A percentile compares a stretch with the other conserved stretches of the same genome.
These are phyloP conservation scores for Gracilariopsis chorda DNA, from an alignment of 23 red algal genomes.

Conservation along the genomic window DNA sequence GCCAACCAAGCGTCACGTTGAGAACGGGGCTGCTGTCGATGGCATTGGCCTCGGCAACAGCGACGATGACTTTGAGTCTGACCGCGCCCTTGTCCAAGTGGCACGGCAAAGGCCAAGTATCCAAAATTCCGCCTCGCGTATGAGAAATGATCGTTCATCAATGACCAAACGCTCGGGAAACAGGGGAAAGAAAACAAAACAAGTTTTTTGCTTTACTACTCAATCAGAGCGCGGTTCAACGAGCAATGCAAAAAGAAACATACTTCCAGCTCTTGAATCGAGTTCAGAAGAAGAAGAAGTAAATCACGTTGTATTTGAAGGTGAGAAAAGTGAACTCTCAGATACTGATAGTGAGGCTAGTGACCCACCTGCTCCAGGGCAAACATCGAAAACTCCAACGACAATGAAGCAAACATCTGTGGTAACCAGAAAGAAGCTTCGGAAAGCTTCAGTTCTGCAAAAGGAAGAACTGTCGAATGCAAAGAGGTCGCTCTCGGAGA, in stretches of 20 bases:
- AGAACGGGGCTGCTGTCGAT: background rate
- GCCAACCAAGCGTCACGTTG: background rate
- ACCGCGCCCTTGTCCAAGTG: background rate
- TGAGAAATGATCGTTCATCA: background rate
- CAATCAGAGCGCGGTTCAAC: background rate
- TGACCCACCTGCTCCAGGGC: too few relatives aligned
- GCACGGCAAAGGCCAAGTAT: background rate
- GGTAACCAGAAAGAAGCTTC: too few relatives aligned
- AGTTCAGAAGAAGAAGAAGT: slow-evolving; percentile 17
- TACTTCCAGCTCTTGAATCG: background rate
- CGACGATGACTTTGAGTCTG: slow-evolving; percentile 8
- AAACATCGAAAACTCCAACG: too few relatives aligned
- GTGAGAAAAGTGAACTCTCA: slow-evolving; percentile 21
- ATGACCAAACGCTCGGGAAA: slow-evolving; percentile 8
- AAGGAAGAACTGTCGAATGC: too few relatives aligned
- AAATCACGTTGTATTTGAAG: slow-evolving; percentile 8
- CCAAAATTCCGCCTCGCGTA: background rate
- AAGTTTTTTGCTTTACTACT: background rate
- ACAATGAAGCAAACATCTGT: too few relatives aligned
- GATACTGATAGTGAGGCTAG: slow-evolving; percentile 1
- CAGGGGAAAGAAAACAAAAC: background rate
- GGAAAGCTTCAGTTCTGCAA: too few relatives aligned
- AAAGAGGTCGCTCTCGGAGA: too few relatives aligned
- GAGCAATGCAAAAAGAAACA: background rate
- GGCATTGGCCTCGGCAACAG: background rate